Evolutionary conservation across 768 basidiomycete genomes (phyloP), one percentile per base, ranked within the genome.

Genomic region (Terana coerulea): DNA sequence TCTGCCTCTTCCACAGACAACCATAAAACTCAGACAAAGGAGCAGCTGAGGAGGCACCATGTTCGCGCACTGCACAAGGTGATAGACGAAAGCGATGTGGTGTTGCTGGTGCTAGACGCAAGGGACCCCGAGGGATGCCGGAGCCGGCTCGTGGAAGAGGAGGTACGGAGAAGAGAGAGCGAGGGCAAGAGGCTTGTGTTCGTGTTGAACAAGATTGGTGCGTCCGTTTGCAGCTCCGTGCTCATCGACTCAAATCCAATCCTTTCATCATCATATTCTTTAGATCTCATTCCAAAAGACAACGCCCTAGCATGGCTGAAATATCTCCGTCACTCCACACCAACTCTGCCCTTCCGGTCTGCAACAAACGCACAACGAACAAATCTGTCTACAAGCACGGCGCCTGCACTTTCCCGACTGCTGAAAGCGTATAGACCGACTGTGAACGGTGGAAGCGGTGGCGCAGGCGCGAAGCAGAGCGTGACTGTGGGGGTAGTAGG

Each of bases 121-220:
- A 75, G 95, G 34, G 95, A 98, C 72, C 95, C 97, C 2, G 88
- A 95, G 52, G 95, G 95, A 0, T 95, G 92, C 35, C 71, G 95
- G 57, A 95, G 92, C 68, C 76, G 87, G 46, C 76, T 95, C 33
- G 93, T 98, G 3, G 97, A 99, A 66, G 91, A 95, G 63, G 95
- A 97, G 65, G 93, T 97, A 0, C 75, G 88, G 39, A 74, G 91
- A 56, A 76, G 89, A 30, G 93, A 95, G 64, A 74, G 73, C 21
- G 90, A 95, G 56, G 90, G 94, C 7, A 99, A 99, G 75, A 89
- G 84, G 64, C 72, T 98, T 26, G 84, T 99, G 2, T 91, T 93
- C 48, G 91, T 98, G 2, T 67, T 99, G n/a, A 98, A 98, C 68
- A 98, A 99, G 72, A 88, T 97, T 52, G 95, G 95, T 93, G 54